A percentile compares a stretch with the other conserved stretches of the same genome.
phyloP scores from a whole-genome alignment of 306 rosid species.

The Sechiopsis laciniata region DNA sequence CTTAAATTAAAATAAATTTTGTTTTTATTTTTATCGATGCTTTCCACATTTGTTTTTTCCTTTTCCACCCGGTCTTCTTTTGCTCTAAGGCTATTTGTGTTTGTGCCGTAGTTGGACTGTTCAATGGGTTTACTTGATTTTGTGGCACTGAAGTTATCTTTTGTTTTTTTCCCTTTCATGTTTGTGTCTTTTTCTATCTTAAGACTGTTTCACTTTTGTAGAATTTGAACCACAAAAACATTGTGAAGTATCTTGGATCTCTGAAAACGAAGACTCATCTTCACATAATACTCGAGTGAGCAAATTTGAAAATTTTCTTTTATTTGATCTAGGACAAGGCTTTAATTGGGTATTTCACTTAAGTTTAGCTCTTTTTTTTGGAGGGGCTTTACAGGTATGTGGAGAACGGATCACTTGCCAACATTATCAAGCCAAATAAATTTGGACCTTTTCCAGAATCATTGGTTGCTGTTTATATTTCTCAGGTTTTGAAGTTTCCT shows the following conservation, averaged over 20 bases:
- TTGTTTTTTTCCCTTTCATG: background rate
- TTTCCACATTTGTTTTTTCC: slow-evolving; percentile 11
- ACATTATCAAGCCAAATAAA: slow-evolving; percentile 96
- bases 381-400: slow-evolving; percentile 55
- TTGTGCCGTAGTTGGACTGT: slow-evolving; percentile 14
- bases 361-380: background rate
- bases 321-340: slow-evolving; percentile 8
- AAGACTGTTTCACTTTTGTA: slow-evolving; percentile 39
- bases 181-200: slow-evolving; percentile 7
- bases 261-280: slow-evolving; percentile 92
- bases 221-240: slow-evolving; percentile 97
- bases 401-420: slow-evolving; percentile 97
- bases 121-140: background rate
- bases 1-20: background rate
- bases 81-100: slow-evolving; percentile 7
- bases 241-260: slow-evolving; percentile 98
- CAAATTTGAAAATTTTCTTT: slow-evolving; percentile 20
- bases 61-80: slow-evolving; percentile 2
- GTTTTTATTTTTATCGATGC: slow-evolving; percentile 9
- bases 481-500: slow-evolving; percentile 55
- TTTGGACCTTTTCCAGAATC: slow-evolving; percentile 99
- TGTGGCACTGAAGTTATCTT: background rate
- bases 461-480: slow-evolving; percentile 86
- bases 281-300: slow-evolving; percentile 95
- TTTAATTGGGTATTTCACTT: slow-evolving; percentile 6